Evolutionary conservation across 148 eudicot species (phyloP), one percentile per base, ranked within the genome.

Genomic region (Camellia lanceoleosa): DNA sequence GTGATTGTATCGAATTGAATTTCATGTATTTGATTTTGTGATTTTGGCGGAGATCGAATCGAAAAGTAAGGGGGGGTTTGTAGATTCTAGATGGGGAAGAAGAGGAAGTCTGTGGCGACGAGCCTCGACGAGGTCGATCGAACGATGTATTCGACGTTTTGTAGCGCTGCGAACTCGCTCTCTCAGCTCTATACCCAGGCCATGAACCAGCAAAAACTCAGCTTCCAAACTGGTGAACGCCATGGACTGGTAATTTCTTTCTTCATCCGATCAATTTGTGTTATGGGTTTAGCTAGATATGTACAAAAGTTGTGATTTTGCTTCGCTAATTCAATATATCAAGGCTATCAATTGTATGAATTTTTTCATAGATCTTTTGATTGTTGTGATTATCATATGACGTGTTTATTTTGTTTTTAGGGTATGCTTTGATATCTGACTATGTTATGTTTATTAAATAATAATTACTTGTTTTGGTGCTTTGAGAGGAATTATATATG

Each of bases 91-190:
- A 91, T 93, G 96, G 94, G 88, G 82, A 94, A 94, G 81, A 94
- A 92, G 88, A 89, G 97, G 82, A 94, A 94, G 79, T 91, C 97
- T 8, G 84, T 83, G 15, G 97, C 91, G 3, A 82, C 92, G 30
- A 89, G 93, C 75, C 85, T 94, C 0, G 98, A 94, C 59, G 98
- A 94, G 89, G 94, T 94, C 60, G 98, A 94, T 94, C 94, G 98
- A 46, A 86, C 91, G 68, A 88, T 94, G 98, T 94, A 92, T 81
- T 77, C 94, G 0, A 84, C 93, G 30, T 94, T 94, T 77, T 87
- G 94, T 73, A 82, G 83, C 85, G 93, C 93, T 2, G 98, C 98
- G 3, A 94, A 90, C 70, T 91, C 94, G 6, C 85, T 94, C 7
- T 92, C 98, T 2, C 98, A 94, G 87, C 93, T 94, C 65, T 94